Conservation (phyloP, 768 basidiomycete genomes). For the Myochromella boudieri region DNA sequence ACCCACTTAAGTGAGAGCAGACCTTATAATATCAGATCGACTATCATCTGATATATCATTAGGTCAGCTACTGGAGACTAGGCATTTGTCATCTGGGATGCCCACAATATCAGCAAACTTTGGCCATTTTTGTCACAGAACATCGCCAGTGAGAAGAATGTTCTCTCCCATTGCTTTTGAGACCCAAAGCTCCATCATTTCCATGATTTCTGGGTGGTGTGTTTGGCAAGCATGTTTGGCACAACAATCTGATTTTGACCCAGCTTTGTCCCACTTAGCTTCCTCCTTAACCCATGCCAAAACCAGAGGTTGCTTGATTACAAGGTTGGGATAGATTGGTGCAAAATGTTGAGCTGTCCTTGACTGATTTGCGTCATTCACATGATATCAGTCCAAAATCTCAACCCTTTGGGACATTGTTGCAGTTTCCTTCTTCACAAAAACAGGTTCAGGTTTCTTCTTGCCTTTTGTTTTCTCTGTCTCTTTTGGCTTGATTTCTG, state of each 20-base stretch:
- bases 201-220: slow-evolving; percentile 6
- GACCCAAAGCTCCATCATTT: slow-evolving; percentile 15
- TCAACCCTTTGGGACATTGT: background rate
- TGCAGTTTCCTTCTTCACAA: slow-evolving; percentile 7
- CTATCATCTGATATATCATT: too few relatives aligned
- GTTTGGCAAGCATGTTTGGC: slow-evolving; percentile 1
- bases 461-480: background rate
- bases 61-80: slow-evolving; percentile 33
- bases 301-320: slow-evolving; percentile 25
- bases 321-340: slow-evolving; percentile 24
- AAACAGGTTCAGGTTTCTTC: background rate
- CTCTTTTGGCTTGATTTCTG: too few relatives aligned
- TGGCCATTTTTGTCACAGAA: slow-evolving; percentile 32
- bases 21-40: too few relatives aligned
- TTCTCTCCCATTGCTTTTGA: slow-evolving; percentile 25
- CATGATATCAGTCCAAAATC: slow-evolving; percentile 22
- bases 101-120: slow-evolving; percentile 31
- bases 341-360: slow-evolving; percentile 23
- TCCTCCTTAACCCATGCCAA: slow-evolving; percentile 32
- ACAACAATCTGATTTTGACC: background rate
- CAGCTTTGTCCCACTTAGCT: slow-evolving; percentile 20
- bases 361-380: slow-evolving; percentile 21
- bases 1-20: too few relatives aligned
- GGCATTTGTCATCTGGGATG: slow-evolving; percentile 29
- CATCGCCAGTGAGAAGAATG: slow-evolving; percentile 32